Percentiles rank a stretch among this genome's conserved stretches.
phyloP scores from a whole-genome alignment of 495 filamentous ascomycete genomes.

The Tuber melanosporum region DNA sequence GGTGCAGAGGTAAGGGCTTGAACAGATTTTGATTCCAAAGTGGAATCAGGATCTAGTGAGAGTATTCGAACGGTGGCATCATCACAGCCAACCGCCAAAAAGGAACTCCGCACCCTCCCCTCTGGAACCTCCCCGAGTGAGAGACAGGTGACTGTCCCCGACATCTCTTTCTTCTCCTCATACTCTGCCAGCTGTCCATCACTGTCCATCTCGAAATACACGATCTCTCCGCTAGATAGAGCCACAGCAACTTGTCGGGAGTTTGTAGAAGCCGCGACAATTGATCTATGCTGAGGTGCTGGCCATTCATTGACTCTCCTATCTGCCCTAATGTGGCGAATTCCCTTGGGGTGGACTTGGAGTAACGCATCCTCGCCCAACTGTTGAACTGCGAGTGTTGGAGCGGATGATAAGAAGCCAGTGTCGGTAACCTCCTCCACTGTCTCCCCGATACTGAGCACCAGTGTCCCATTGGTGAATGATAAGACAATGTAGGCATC shows the following conservation, averaged over 20 bases:
- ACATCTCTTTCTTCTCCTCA: constrained; percentile 92
- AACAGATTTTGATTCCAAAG: constrained; percentile 83
- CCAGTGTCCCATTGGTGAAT: constrained; percentile 66
- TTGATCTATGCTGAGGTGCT: constrained; percentile 83
- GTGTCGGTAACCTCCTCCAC: constrained; percentile 93
- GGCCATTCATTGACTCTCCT: constrained; percentile 89
- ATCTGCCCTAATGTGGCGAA: constrained; percentile 76
- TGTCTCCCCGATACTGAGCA: constrained; percentile 89
- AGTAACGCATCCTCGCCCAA: constrained; percentile 87
- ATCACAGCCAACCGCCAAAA: constrained; percentile 91
- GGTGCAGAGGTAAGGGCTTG: constrained; percentile 87
- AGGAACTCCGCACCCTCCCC: constrained; percentile 75
- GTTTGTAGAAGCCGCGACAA: constrained; percentile 93
- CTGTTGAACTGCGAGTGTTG: constrained; percentile 87
- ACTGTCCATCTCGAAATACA: constrained; percentile 93
- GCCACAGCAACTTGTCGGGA: constrained; percentile 88
- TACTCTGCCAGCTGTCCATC: constrained; percentile 89
- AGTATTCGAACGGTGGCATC: constrained; percentile 92
- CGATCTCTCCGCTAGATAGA: constrained; percentile 88
- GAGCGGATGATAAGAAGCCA: constrained; percentile 76
- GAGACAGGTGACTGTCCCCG: constrained; percentile 85
- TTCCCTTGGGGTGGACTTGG: constrained; percentile 91
- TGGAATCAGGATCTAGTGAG: constrained; percentile 81
- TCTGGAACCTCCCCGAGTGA: constrained; percentile 91
- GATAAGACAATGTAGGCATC: constrained; percentile 74